Base-by-base conservation (phyloP, 148 eudicot species). In the Fagopyrum tataricum region DNA sequence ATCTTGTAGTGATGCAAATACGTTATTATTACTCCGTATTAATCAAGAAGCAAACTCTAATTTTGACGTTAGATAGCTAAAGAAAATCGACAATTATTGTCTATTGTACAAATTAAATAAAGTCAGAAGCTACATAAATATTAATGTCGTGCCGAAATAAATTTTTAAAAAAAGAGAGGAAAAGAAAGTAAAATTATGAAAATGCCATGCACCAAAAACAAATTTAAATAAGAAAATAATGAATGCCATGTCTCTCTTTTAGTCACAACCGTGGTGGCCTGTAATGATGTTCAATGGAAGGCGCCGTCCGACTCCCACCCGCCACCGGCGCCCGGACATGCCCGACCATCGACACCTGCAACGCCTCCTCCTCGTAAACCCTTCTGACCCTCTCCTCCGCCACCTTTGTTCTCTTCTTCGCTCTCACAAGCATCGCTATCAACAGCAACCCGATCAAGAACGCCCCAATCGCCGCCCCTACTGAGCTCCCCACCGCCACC, bases 301-400 rank as follows among this genome's bases (percentile, higher is more conserved):
- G 97, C 5, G 72, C 75, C 9, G 97, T 89, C 78, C 97, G 73
- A 31, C 87, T 89, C 6, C 72, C 77, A 37, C 87, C 52, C 7
- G 97, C 93, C 23, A 78, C 81, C 0, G 79, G 87, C 66, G 96
- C 90, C 67, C 96, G 87, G n/a, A 95, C 92, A 74, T 95, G 97
- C 11, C 96, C 97, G 23, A 95, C 97, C 97, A 91, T 95, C 4
- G 88, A 87, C 24, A 95, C 98, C 78, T 87, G 86, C 69, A 95
- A 76, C 41, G 97, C 98, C 72, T 95, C 98, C 58, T 95, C 98
- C 62, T 91, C 89, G 74, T 91, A 95, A 31, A 97, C 97, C 81
- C 87, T 84, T 73, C 98, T 85, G 56, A 84, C 97, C 86, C 90
- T 58, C 7, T 95, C 98, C 52, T 91, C 97, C 52, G 90, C 97